phyloP scores from a whole-genome alignment of 1,284 basidiomycete genomes.

The Fistulinella cinereoalba region DNA sequence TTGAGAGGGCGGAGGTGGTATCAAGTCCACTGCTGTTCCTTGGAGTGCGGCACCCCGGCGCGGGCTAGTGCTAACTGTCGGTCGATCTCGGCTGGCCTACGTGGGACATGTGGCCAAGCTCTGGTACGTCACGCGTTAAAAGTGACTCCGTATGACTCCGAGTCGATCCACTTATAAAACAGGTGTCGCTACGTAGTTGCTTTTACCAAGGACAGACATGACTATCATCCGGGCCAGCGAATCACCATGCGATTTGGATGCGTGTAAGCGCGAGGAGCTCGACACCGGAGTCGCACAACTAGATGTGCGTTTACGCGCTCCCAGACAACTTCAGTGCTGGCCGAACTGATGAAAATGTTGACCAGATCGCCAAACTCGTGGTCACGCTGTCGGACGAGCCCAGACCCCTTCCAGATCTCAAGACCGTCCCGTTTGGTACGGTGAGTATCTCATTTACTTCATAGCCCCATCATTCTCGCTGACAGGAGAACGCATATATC shows the following conservation, averaged over 20 bases:
- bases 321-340: not conserved
- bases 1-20: too few relatives aligned
- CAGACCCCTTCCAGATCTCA: conserved; percentile 37
- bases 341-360: not conserved
- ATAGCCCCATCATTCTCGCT: not conserved
- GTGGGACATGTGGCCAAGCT: too few relatives aligned
- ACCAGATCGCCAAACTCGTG: conserved; percentile 42
- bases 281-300: conserved; percentile 7
- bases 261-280: not conserved
- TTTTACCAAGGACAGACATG: too few relatives aligned
- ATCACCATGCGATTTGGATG: not conserved
- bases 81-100: too few relatives aligned
- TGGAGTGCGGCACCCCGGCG: too few relatives aligned
- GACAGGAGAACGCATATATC: not conserved
- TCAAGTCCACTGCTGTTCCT: too few relatives aligned
- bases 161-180: too few relatives aligned
- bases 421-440: conserved; percentile 40
- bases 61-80: too few relatives aligned
- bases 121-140: too few relatives aligned
- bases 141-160: too few relatives aligned
- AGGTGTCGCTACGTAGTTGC: too few relatives aligned
- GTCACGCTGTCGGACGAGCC: conserved; percentile 36
- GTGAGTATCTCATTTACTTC: conserved; percentile 17
- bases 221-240: too few relatives aligned
- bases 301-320: conserved; percentile 18